These are phyloP conservation scores for Candida jianshihensis DNA, from an alignment of 805 yeast genomes.

Conservation along the genomic window DNA sequence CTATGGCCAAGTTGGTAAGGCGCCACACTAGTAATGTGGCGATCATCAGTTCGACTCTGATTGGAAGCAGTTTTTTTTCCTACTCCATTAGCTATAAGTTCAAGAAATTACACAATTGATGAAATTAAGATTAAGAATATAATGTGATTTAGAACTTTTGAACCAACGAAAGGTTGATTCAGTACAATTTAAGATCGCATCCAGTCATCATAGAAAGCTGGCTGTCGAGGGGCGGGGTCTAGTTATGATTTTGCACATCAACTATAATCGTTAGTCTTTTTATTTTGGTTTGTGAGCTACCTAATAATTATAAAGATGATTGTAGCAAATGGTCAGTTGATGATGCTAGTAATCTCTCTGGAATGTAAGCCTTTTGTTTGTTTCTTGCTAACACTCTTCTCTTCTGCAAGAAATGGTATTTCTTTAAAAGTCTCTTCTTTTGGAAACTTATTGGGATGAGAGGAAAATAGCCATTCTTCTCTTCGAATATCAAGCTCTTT, in stretches of 20 bases:
- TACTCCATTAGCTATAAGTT: too few relatives aligned
- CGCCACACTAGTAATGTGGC: conserved; percentile 81
- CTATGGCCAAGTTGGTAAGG: conserved; percentile 67
- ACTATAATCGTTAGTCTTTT: too few relatives aligned
- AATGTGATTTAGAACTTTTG: too few relatives aligned
- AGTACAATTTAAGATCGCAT: too few relatives aligned
- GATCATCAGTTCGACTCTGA: conserved; percentile 76
- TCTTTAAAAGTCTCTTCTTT: conserved; percentile 39
- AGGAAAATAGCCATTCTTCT: conserved; percentile 52
- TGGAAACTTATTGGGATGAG: conserved; percentile 58
- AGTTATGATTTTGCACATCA: too few relatives aligned
- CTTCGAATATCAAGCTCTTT: conserved; percentile 42
- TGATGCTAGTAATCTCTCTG: conserved; percentile 5
- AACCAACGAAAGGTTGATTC: too few relatives aligned
- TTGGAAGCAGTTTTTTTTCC: conserved; percentile 21
- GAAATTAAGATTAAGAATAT: too few relatives aligned
- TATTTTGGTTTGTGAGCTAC: too few relatives aligned
- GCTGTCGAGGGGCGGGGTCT: too few relatives aligned
- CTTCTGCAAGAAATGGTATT: conserved; percentile 16
- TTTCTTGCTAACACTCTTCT: conserved; percentile 5
- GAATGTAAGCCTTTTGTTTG: conserved; percentile 7
- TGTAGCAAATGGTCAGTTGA: neutral
- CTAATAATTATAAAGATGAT: too few relatives aligned
- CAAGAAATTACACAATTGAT: too few relatives aligned
- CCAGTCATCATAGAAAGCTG: too few relatives aligned